phyloP scores from a whole-genome alignment of 2,329 filamentous ascomycete species.

The Fusarium sp. region DNA sequence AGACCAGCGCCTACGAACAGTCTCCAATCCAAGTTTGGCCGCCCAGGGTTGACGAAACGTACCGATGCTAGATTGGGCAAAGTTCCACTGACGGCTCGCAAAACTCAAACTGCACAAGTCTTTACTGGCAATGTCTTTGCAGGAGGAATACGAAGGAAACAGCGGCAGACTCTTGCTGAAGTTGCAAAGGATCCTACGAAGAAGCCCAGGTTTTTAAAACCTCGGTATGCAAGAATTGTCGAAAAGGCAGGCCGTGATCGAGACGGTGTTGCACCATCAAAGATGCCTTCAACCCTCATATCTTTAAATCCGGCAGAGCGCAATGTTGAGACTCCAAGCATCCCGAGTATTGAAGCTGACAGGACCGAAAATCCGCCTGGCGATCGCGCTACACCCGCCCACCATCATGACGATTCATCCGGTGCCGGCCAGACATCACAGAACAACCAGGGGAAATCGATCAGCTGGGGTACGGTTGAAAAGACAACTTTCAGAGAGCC shows the following conservation, averaged over 20 bases:
- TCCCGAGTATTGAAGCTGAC: slow-evolving; percentile 1
- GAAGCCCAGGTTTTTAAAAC: slow-evolving; percentile 54
- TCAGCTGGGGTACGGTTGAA: slow-evolving; percentile 40
- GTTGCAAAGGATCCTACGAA: slow-evolving; percentile 56
- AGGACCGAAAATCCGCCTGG: slow-evolving; percentile 19
- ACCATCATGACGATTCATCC: neutral
- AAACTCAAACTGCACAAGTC: slow-evolving; percentile 13
- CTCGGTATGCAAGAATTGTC: slow-evolving; percentile 53
- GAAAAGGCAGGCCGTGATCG: slow-evolving; percentile 57
- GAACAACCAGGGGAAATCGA: slow-evolving; percentile 44
- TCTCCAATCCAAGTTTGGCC: slow-evolving; percentile 23
- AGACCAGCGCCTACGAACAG: slow-evolving; percentile 5
- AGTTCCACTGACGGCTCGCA: slow-evolving; percentile 16
- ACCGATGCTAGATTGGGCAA: slow-evolving; percentile 3
- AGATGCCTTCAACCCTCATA: slow-evolving; percentile 45
- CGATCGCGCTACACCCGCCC: slow-evolving; percentile 16
- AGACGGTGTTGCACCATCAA: slow-evolving; percentile 55
- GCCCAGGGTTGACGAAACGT: slow-evolving; percentile 1
- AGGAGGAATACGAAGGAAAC: slow-evolving; percentile 55
- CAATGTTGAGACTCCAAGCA: neutral
- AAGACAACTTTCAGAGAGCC: slow-evolving; percentile 41
- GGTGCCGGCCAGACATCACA: neutral
- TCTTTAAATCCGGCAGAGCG: slow-evolving; percentile 48
- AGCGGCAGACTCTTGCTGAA: slow-evolving; percentile 52
- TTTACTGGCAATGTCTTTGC: slow-evolving; percentile 57